phyloP scores from a whole-genome alignment of 148 eudicot species.

The Diospyros lotus region DNA sequence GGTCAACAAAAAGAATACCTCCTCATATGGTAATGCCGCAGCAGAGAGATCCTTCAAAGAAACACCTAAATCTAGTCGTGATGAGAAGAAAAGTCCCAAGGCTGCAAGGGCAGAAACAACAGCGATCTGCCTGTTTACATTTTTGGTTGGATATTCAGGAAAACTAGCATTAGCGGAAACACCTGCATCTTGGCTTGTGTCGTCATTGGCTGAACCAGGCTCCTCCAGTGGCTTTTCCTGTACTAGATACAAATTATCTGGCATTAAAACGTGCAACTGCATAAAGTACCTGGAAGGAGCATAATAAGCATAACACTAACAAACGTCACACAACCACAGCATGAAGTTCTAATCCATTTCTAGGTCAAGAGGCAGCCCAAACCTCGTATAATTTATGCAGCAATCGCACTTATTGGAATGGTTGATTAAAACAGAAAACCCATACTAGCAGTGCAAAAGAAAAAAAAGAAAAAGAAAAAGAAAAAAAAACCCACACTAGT shows the following conservation, averaged over 20 bases:
- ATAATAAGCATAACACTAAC: background rate
- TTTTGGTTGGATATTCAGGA: conserved; percentile 62
- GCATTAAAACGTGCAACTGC: background rate
- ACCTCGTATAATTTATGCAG: background rate
- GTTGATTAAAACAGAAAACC: background rate
- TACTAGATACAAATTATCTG: conserved; percentile 7
- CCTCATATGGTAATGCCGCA: conserved; percentile 76
- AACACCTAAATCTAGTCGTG: conserved; percentile 74
- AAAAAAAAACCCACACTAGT: background rate
- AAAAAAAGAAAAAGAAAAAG: too few relatives aligned
- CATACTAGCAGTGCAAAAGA: background rate
- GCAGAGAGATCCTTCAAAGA: conserved; percentile 85
- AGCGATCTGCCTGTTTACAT: conserved; percentile 57
- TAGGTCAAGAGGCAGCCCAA: background rate
- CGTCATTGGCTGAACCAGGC: conserved; percentile 28
- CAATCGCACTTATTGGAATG: background rate
- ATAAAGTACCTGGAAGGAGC: background rate
- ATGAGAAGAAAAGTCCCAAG: conserved; percentile 62
- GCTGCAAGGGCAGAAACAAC: conserved; percentile 60
- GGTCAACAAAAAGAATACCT: conserved; percentile 42
- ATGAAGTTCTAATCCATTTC: background rate
- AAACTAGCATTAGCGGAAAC: conserved; percentile 39
- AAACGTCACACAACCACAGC: background rate
- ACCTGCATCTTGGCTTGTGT: conserved; percentile 19
- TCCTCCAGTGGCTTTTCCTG: conserved; percentile 46